phyloP scores from a whole-genome alignment of 345 rosid species.

The Conringia planisiliqua region DNA sequence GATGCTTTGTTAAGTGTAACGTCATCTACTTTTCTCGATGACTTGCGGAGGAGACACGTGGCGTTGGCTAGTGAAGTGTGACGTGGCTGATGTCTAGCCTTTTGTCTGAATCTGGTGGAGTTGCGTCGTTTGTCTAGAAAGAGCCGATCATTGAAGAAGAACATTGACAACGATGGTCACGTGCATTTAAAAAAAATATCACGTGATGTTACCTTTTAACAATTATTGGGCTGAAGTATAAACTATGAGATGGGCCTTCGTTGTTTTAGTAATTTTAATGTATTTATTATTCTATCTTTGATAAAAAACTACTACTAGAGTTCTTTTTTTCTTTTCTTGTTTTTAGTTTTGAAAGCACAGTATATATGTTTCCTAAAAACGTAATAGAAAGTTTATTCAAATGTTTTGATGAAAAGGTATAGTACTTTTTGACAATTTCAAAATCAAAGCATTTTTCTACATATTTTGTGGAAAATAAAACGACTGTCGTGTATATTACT shows the following conservation, averaged over 20 bases:
- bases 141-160: too few species aligned
- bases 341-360: neutral
- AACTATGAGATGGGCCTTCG: neutral
- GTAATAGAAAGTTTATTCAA: neutral
- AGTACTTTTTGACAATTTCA: neutral
- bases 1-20: conserved; percentile 17
- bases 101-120: conserved; percentile 31
- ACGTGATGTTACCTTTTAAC: neutral
- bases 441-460: neutral
- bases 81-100: conserved; percentile 32
- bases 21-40: neutral
- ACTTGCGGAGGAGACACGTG: conserved; percentile 16
- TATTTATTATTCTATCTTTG: neutral
- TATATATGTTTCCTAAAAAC: neutral
- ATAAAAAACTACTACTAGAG: neutral
- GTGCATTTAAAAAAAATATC: neutral
- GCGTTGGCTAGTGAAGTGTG: neutral
- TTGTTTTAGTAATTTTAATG: neutral
- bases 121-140: neutral
- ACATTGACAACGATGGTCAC: neutral
- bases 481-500: neutral
- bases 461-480: neutral
- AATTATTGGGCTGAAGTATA: neutral
- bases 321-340: neutral
- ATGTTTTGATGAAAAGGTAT: neutral